A percentile compares a stretch with the other conserved stretches of the same genome.
These are phyloP conservation scores for Penicillium freii DNA, from an alignment of 2,329 filamentous ascomycete genomes.

Conservation along the genomic window DNA sequence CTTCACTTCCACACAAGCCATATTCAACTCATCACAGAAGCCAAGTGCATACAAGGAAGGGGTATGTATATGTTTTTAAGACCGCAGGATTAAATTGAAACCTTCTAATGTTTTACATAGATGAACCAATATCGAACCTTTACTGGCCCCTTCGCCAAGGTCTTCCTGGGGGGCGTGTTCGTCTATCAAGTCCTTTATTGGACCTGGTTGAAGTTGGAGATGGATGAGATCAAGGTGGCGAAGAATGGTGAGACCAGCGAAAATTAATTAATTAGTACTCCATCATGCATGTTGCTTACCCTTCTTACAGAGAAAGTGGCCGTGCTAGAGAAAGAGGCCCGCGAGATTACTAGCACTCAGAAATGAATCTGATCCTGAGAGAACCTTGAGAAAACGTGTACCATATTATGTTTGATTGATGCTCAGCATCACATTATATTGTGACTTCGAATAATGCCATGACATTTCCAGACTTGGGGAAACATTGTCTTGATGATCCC, in stretches of 20 bases:
- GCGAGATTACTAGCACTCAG: conserved; percentile 31
- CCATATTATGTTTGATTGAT: conserved; percentile 7
- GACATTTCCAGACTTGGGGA: background rate
- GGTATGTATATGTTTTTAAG: conserved; percentile 17
- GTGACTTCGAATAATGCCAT: background rate
- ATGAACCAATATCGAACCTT: conserved; percentile 42
- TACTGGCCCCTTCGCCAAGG: conserved; percentile 47
- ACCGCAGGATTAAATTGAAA: background rate
- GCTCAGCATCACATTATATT: conserved; percentile 7
- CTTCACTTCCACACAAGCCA: conserved; percentile 10
- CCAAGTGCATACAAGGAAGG: conserved; percentile 30
- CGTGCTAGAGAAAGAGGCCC: conserved; percentile 36
- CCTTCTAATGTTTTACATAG: conserved; percentile 24
- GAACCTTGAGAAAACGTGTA: conserved; percentile 8
- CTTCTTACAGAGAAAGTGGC: conserved; percentile 33
- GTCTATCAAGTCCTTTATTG: conserved; percentile 51
- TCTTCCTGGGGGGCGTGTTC: conserved; percentile 49
- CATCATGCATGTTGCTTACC: background rate
- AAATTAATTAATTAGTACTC: background rate
- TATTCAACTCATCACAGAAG: conserved; percentile 7
- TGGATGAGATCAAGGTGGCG: conserved; percentile 43
- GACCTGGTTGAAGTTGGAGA: conserved; percentile 49
- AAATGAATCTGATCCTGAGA: conserved; percentile 19
- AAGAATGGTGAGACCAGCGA: conserved; percentile 37
- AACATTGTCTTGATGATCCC: background rate